Conservation (phyloP, 2,329 filamentous ascomycete species). For the Claviceps pazoutovae region DNA sequence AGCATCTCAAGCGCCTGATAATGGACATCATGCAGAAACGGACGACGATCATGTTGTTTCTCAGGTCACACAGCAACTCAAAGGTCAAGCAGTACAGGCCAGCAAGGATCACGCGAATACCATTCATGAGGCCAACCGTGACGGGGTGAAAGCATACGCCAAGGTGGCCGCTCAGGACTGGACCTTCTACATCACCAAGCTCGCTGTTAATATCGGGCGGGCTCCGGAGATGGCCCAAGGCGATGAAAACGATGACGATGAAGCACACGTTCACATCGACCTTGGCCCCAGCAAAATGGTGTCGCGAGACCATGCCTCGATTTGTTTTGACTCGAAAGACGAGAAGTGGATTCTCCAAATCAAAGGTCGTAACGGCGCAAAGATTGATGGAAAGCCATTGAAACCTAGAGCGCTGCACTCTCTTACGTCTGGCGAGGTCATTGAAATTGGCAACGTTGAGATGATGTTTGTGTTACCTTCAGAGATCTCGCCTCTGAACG, state of each 20-base stretch:
- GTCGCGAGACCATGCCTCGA: slow-evolving; percentile 61
- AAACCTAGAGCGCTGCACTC: slow-evolving; percentile 51
- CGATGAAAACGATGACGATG: slow-evolving; percentile 28
- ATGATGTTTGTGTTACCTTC: slow-evolving; percentile 98
- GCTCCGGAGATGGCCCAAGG: slow-evolving; percentile 37
- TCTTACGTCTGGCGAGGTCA: slow-evolving; percentile 74
- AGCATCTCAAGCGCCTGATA: slow-evolving; percentile 22
- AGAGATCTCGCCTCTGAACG: slow-evolving; percentile 49
- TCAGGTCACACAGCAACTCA: slow-evolving; percentile 39
- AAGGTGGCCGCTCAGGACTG: slow-evolving; percentile 72
- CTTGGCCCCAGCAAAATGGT: slow-evolving; percentile 73
- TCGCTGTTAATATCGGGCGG: slow-evolving; percentile 64
- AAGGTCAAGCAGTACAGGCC: slow-evolving; percentile 38
- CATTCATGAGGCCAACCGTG: slow-evolving; percentile 46
- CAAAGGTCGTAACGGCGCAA: slow-evolving; percentile 83
- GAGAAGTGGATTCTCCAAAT: slow-evolving; percentile 74
- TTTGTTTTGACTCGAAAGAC: slow-evolving; percentile 54
- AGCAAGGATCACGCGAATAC: slow-evolving; percentile 49
- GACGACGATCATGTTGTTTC: slow-evolving; percentile 44
- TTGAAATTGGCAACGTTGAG: slow-evolving; percentile 84
- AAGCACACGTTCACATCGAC: slow-evolving; percentile 64
- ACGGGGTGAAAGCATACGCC: slow-evolving; percentile 60
- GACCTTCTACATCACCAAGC: slow-evolving; percentile 69
- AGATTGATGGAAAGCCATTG: slow-evolving; percentile 60
- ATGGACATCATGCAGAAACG: slow-evolving; percentile 23